Evolutionary conservation across 2,329 filamentous ascomycete species (phyloP).

Genomic region (Elsinoe arachidis): DNA sequence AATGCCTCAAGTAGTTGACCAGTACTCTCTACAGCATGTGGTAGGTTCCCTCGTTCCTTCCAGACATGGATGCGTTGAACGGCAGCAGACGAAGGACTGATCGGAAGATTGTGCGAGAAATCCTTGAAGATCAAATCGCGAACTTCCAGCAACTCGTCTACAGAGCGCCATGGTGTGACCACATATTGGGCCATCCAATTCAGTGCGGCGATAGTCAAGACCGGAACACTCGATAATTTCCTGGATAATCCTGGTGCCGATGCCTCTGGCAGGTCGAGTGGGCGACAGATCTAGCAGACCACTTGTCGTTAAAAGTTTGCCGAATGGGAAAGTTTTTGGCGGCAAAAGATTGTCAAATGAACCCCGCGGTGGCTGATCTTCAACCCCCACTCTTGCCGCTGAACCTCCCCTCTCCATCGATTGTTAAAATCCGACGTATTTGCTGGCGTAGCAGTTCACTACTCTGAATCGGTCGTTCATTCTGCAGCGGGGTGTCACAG

Average conservation of each 20-base stretch:
- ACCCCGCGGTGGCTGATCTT: not conserved
- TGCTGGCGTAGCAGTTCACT: too few species aligned
- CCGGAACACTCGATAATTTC: too few species aligned
- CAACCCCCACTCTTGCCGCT: not conserved
- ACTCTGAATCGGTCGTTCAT: too few species aligned
- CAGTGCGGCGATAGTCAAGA: not conserved
- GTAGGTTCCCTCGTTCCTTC: constrained; percentile 65
- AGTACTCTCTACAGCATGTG: constrained; percentile 72
- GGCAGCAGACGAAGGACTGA: not conserved
- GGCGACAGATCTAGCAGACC: not conserved
- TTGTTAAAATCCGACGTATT: too few species aligned
- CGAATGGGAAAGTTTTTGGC: not conserved
- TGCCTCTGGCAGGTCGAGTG: not conserved
- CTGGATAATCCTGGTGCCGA: too few species aligned
- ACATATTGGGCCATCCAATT: constrained; percentile 42
- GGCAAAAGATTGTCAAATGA: not conserved
- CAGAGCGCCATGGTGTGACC: constrained; percentile 64
- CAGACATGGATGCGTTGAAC: constrained; percentile 31
- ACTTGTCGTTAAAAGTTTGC: not conserved
- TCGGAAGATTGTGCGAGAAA: not conserved
- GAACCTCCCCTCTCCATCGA: not conserved
- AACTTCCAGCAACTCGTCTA: constrained; percentile 56
- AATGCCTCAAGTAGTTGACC: constrained; percentile 62
- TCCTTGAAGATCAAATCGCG: constrained; percentile 53
- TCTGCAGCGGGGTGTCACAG: too few species aligned